These are phyloP conservation scores for Jacaranda mimosifolia DNA, from an alignment of 257 asterid genomes.

Conservation along the genomic window DNA sequence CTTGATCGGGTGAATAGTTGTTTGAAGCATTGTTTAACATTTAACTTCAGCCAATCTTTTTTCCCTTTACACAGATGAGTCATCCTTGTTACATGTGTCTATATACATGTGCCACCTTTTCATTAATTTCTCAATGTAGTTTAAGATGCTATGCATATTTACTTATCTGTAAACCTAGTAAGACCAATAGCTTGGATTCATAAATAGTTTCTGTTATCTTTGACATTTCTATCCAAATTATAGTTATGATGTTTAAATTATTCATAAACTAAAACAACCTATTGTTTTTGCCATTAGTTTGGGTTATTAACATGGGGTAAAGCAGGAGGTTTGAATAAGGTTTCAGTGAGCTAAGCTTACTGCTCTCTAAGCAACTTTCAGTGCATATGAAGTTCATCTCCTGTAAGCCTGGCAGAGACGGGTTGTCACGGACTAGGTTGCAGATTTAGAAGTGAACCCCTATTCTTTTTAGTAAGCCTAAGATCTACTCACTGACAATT, in stretches of 20 bases:
- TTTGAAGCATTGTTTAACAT: background rate
- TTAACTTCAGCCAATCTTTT: background rate
- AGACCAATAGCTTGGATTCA: constrained; percentile 10
- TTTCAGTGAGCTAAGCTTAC: background rate
- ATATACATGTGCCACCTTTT: constrained; percentile 12
- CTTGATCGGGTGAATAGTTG: constrained; percentile 23
- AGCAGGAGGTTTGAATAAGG: constrained; percentile 7
- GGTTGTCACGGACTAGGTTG: background rate
- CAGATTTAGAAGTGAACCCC: constrained; percentile 8
- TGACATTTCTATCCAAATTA: constrained; percentile 28
- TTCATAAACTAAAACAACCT: background rate
- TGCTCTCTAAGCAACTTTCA: constrained; percentile 1
- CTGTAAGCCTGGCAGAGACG: constrained; percentile 5
- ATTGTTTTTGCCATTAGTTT: constrained; percentile 12
- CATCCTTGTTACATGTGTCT: background rate
- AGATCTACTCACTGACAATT: background rate
- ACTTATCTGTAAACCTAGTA: constrained; percentile 21
- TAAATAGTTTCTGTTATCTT: background rate
- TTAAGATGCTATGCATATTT: background rate
- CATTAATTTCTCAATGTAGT: constrained; percentile 13
- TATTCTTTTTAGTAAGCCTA: constrained; percentile 15
- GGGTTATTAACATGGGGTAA: constrained; percentile 17
- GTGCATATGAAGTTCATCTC: constrained; percentile 1
- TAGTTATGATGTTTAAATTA: background rate
- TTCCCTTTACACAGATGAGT: background rate